Base-by-base conservation (phyloP, 805 yeast species). In the Maudiozyma serrabonitensis region DNA sequence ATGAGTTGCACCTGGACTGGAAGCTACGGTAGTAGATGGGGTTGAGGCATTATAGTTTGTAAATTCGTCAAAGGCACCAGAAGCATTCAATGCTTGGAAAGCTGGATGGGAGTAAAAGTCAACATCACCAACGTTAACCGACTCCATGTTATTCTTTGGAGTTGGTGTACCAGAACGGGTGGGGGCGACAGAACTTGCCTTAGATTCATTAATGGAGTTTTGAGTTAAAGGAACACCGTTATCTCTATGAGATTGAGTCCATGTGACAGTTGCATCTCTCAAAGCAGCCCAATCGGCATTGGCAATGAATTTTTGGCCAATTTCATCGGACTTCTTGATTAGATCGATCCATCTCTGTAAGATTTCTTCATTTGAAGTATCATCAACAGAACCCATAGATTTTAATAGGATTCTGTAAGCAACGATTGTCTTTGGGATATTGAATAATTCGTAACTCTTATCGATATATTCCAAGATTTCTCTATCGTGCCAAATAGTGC, bases 241-340 rank as follows among this genome's bases (percentile, higher is more conserved):
- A 25, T 55, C 57, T 21, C 53, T 44, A 39, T 60, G 51, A 8
- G 50, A 51, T 50, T 65, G 69, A 21, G 69, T 59, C 68, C 68
- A 67, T 5, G 69, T 64, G 9, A 67, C 65, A 6, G 93, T 85
- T 19, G 91, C 87, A 63, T 82, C 89, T 69, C 90, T 79, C 50
- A 86, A 66, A 2, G 91, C 84, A 39, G 87, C 83, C 91, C 91
- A 85, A 67, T 84, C 91, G 11, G 93, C 91, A 62, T 80, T 81
- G 6, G 91, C 89, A 56, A 85, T 81, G 61, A 81, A 83, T 39
- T 66, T 68, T 66, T 76, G 78, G 11, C 80, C 80, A 46, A 72
- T 74, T 43, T 66, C 67, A 34, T 75, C 76, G 51, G 82, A 80
- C 54, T 78, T 74, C 39, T 54, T 45, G 40, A 81, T 66, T 43